Percentiles rank a stretch among this genome's conserved stretches.
Evolutionary conservation across 2,329 filamentous ascomycete species (phyloP).

Genomic region (Aaosphaeria pasadenensis): DNA sequence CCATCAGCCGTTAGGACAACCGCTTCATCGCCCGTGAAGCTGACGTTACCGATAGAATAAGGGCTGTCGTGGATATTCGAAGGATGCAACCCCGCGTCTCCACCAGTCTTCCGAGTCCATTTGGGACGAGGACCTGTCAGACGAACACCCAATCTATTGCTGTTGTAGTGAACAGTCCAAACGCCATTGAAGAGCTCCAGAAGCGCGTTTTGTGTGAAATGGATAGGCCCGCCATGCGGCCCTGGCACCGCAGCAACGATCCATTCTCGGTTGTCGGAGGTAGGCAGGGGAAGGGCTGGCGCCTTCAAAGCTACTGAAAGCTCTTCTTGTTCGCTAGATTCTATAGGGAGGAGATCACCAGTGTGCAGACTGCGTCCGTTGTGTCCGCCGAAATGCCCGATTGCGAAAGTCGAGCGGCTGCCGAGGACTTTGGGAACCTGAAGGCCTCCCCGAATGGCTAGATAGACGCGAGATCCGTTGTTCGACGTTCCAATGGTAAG

Average conservation of each 20-base stretch:
- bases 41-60: constrained; percentile 57
- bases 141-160: constrained; percentile 58
- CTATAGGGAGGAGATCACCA: constrained; percentile 52
- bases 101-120: constrained; percentile 59
- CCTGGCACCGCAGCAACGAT: constrained; percentile 55
- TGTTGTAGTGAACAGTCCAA: constrained; percentile 63
- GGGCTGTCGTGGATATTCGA: constrained; percentile 53
- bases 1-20: constrained; percentile 60
- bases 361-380: constrained; percentile 56
- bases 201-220: constrained; percentile 50
- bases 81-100: constrained; percentile 62
- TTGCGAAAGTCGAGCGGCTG: constrained; percentile 58
- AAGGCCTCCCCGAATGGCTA: constrained; percentile 57
- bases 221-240: constrained; percentile 53
- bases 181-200: constrained; percentile 56
- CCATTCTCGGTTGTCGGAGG: constrained; percentile 51
- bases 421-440: constrained; percentile 55
- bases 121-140: constrained; percentile 57
- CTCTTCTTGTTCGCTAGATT: constrained; percentile 17
- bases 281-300: constrained; percentile 46
- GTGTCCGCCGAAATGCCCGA: constrained; percentile 58
- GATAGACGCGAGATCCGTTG: constrained; percentile 56
- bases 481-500: constrained; percentile 54
- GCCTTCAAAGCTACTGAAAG: constrained; percentile 30
- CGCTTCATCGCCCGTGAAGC: constrained; percentile 61